A percentile compares a stretch with the other conserved stretches of the same genome.
phyloP scores from a whole-genome alignment of 164 flowering plant species.

The Buxus sempervirens region DNA sequence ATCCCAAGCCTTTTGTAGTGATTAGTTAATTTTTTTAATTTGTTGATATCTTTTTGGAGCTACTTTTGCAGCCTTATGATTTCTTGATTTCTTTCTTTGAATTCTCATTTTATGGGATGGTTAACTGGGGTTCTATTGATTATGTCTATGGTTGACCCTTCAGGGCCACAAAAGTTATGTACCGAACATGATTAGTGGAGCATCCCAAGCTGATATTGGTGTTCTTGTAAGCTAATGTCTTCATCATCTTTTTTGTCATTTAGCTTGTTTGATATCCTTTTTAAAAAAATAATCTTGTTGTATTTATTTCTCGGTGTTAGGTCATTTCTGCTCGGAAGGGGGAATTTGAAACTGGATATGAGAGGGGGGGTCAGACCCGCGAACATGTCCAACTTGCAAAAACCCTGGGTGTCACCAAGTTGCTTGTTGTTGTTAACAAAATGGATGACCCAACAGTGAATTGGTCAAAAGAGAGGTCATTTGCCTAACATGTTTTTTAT shows the following conservation, averaged over 20 bases:
- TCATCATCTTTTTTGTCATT: background rate
- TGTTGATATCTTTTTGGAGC: background rate
- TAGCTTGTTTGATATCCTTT: background rate
- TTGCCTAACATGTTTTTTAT: background rate
- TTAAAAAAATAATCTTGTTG: background rate
- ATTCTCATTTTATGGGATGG: background rate
- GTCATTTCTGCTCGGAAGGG: slow-evolving; percentile 99
- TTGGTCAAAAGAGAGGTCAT: slow-evolving; percentile 91
- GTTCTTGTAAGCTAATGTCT: slow-evolving; percentile 59
- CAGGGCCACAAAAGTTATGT: slow-evolving; percentile 99
- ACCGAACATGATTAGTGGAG: slow-evolving; percentile 99
- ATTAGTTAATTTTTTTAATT: background rate
- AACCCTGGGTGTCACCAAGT: slow-evolving; percentile 92
- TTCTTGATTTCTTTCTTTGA: background rate
- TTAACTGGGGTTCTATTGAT: background rate
- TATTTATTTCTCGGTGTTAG: slow-evolving; percentile 24
- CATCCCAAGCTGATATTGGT: slow-evolving; percentile 98
- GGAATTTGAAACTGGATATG: slow-evolving; percentile 98
- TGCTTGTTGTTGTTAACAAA: slow-evolving; percentile 91
- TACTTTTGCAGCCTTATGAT: background rate
- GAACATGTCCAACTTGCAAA: slow-evolving; percentile 99
- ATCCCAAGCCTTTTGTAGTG: slow-evolving; percentile 66
- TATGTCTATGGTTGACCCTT: slow-evolving; percentile 14
- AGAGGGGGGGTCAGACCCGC: slow-evolving; percentile 99
- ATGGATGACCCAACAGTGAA: slow-evolving; percentile 98